These are phyloP conservation scores for Epichloe aotearoae DNA, from an alignment of 2,329 filamentous ascomycete genomes.

Conservation along the genomic window DNA sequence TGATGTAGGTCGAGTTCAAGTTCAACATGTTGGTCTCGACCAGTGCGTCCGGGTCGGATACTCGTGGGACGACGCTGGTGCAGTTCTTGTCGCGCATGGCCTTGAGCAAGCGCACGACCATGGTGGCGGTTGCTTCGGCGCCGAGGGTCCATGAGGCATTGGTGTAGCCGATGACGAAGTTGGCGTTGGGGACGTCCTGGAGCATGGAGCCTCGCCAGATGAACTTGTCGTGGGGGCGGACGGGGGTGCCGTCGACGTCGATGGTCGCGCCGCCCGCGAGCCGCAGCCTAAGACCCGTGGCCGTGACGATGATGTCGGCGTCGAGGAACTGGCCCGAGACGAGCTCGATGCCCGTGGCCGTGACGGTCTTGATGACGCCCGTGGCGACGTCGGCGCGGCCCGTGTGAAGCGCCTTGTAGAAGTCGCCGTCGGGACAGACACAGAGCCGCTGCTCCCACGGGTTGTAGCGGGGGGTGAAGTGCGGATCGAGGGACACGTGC, in stretches of 20 bases:
- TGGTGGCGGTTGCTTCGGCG: slow-evolving; percentile 21
- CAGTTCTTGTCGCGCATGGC: not conserved
- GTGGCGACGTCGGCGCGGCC: slow-evolving; percentile 31
- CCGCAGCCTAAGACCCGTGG: slow-evolving; percentile 47
- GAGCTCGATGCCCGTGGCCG: slow-evolving; percentile 28
- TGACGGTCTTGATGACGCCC: slow-evolving; percentile 34
- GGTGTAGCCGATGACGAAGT: slow-evolving; percentile 48
- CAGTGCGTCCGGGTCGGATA: not conserved
- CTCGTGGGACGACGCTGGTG: not conserved
- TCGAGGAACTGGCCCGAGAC: slow-evolving; percentile 32
- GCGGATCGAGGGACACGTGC: slow-evolving; percentile 33
- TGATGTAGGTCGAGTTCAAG: slow-evolving; percentile 4
- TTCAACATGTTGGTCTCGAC: not conserved
- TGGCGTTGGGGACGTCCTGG: slow-evolving; percentile 46
- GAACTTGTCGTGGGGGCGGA: slow-evolving; percentile 34
- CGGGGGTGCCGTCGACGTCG: slow-evolving; percentile 33
- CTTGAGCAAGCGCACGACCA: slow-evolving; percentile 1
- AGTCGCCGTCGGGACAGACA: slow-evolving; percentile 40
- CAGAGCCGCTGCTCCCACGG: slow-evolving; percentile 67
- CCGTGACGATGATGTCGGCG: slow-evolving; percentile 52
- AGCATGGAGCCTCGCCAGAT: slow-evolving; percentile 50
- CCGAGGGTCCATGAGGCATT: slow-evolving; percentile 52
- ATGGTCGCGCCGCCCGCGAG: slow-evolving; percentile 34
- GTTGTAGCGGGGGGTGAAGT: slow-evolving; percentile 51
- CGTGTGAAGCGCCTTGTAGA: slow-evolving; percentile 29